Evolutionary conservation across 352 stramenopile species (phyloP), one percentile per base, ranked within the genome.

Genomic region (Phytopythium boreale): DNA sequence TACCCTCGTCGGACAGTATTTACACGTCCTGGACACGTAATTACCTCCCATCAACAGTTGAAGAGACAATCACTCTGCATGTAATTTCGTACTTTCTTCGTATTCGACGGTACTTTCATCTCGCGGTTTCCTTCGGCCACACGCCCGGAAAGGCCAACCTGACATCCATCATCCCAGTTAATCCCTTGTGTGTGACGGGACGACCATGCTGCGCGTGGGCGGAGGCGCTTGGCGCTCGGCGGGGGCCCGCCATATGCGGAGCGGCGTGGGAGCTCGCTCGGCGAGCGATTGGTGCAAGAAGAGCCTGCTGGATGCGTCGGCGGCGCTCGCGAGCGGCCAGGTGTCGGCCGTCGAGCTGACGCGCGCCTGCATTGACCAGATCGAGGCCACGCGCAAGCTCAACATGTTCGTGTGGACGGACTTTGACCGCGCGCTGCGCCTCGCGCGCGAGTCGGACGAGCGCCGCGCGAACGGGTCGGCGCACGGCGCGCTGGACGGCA

Each of bases 401-500:
- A 96, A 96, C 69, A 92, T 92, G 79, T 93, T 93, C 64, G 88
- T 95, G 26, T 71, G 57, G 10, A 89, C 81, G 49, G 84, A 92
- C 53, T 90, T 83, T 44, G 80, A 88, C 22, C 75, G 70, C n/a
- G 82, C 86, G 17, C 64, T 93, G 27, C 62, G 85, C 44, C 69
- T 94, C 24, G 89, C 95, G 0, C 57, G 71, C 58, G 81, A 84
- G 67, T 97, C 92, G 4, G 89, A 98, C 64, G 69, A 77, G 39
- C 74, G 93, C 20, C 82, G 89, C 20, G 62, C 64, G 8, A 61
- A 68, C 26, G 80, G 80, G 7, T 41, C 70, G 10, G 41, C 75
- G 2, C 73, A 78, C 22, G 82, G 82, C n/a, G 46, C 79, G 19
- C 72, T 99, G 41, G 95, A 98, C 70, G 97, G 97, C 49, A 96